Evolutionary conservation across 139 green algal genomes (phyloP), one percentile per base, ranked within the genome.

Genomic region (Chlamydomonas sp.): DNA sequence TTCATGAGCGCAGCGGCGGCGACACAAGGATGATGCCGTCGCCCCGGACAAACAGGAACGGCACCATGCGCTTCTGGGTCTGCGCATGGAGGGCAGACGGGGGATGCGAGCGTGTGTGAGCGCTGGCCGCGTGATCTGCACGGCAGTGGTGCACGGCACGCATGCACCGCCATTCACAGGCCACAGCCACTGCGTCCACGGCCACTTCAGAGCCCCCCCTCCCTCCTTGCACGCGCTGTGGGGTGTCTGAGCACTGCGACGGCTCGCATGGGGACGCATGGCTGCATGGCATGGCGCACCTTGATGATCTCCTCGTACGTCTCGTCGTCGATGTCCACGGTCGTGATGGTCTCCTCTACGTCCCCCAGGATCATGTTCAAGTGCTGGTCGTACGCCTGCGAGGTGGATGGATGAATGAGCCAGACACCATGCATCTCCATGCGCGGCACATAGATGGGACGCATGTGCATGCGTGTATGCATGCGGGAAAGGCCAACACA

Each of bases 261-360:
- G 36, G 34, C 22, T 43, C 66, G 3, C 43, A 37, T 16, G 31
- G 10, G 37, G 60, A 43, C 0, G 22, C 70, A 10, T 59, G 36
- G 49, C 33, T 72, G 58, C 35, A 29, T 37, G n/a, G n/a, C n/a
- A n/a, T n/a, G n/a, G n/a, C n/a, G n/a, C 43, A 87, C 88, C 87
- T 98, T 98, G 70, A 99, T 87, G 68, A 98, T 97, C 77, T 99
- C 95, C 76, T 99, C 95, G 70, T 97, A 98, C 24, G 95, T 99
- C 76, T 99, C 95, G 49, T 97, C 92, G 68, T 99, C 95, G 20
- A 98, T 93, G 67, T 99, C 95, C 2, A 96, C 77, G 2, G 81
- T 91, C 0, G 93, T 99, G 0, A 97, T 87, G 0, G 83, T 94
- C 83, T 99, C 95, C 80, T 99, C 95, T 34, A 97, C 95, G 3